Evolutionary conservation across 768 basidiomycete species (phyloP), one percentile per base, ranked within the genome.

Genomic region (Xanthoconium purpureum): DNA sequence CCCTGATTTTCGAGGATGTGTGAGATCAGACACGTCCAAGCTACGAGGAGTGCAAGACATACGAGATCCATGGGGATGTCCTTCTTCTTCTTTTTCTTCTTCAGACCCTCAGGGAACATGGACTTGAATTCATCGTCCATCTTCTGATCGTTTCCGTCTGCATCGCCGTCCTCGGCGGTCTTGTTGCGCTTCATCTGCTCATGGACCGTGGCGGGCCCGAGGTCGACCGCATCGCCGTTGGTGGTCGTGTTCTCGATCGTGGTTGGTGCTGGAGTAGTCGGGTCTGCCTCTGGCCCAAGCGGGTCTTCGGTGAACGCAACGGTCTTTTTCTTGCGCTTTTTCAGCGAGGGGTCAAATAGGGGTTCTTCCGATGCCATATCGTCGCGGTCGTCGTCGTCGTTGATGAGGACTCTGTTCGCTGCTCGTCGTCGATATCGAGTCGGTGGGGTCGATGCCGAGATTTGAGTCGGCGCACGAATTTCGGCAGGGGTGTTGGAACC

Each of bases 21-120:
- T 47, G 42, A 50, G 53, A 58, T 55, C 44, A 38, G 44, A 52
- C 7, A 37, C 15, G 15, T 3, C 28, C 13, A 3, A 8, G 43
- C 5, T 30, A 46, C 14, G n/a, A 36, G 14, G 11, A 44, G 17
- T 6, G 4, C 14, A 45, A 2, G 29, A 76, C 87, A 61, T 68
- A 89, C 89, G 57, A 91, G 74, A 72, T 91, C 89, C 70, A 91
- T 80, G 6, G 89, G 90, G 56, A 93, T 89, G 54, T 92, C 91
- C 71, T 91, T 93, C 79, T 89, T 91, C 78, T 93, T 94, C 77
- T 92, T 93, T 73, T 92, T 93, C 81, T 89, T 93, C 81, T 91
- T 93, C 70, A 91, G 68, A 68, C 91, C 91, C 3, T 87, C 89
- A 15, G 70, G 71, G 67, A 93, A 93, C 86, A 92, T 89, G 45